A percentile compares a stretch with the other conserved stretches of the same genome.
Conservation (phyloP, 1,284 basidiomycete species). For the Austroboletus rostrupii region DNA sequence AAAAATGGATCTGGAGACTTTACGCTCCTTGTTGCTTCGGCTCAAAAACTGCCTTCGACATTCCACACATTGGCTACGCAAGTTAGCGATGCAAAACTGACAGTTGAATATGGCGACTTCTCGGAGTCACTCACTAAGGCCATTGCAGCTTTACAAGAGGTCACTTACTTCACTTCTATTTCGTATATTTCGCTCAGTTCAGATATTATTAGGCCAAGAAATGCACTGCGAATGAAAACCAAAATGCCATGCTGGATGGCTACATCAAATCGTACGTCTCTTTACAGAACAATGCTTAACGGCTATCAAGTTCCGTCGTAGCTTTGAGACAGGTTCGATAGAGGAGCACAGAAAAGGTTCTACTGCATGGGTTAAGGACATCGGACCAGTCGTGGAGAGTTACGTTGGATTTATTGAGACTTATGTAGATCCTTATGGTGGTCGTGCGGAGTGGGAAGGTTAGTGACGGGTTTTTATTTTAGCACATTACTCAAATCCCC, state of each 20-base stretch:
- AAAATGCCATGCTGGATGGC: slow-evolving; percentile 68
- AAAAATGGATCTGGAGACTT: slow-evolving; percentile 62
- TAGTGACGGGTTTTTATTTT: background rate
- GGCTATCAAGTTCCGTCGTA: background rate
- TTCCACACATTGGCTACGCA: slow-evolving; percentile 46
- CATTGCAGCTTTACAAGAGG: slow-evolving; percentile 58
- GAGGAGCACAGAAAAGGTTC: slow-evolving; percentile 75
- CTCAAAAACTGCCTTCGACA: slow-evolving; percentile 36
- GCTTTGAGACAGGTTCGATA: slow-evolving; percentile 75
- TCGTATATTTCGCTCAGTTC: background rate
- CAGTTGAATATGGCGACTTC: slow-evolving; percentile 71
- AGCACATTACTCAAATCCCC: background rate
- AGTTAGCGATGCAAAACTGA: slow-evolving; percentile 46
- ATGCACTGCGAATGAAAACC: slow-evolving; percentile 68
- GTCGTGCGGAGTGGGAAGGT: slow-evolving; percentile 86
- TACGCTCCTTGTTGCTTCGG: slow-evolving; percentile 71
- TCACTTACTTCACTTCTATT: slow-evolving; percentile 19
- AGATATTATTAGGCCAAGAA: slow-evolving; percentile 53
- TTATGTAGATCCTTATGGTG: slow-evolving; percentile 82
- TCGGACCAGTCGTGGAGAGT: slow-evolving; percentile 82
- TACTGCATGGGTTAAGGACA: slow-evolving; percentile 78
- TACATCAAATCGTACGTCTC: slow-evolving; percentile 72
- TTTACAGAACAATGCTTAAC: background rate
- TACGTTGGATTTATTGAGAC: slow-evolving; percentile 81
- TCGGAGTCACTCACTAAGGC: slow-evolving; percentile 51